Conservation (phyloP, 257 asterid genomes). For the Scutellaria galericulata region DNA sequence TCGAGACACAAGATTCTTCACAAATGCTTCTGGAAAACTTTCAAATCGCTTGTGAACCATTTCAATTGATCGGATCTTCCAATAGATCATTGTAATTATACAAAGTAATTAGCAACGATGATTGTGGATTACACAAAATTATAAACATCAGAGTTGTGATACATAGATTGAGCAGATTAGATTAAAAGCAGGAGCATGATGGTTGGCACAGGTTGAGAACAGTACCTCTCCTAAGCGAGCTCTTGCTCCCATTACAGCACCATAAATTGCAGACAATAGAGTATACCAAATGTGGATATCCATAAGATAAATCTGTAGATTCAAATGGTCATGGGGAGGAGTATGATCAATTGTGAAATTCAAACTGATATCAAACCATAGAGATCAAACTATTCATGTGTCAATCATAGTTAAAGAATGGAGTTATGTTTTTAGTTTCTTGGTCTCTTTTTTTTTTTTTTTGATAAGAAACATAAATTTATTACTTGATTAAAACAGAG, state of each 20-base stretch:
- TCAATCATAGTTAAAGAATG: no score
- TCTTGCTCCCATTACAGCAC: conserved; percentile 98
- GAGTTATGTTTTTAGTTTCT: no score
- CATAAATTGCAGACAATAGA: conserved; percentile 87
- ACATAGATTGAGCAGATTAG: conserved; percentile 12
- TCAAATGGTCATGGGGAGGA: conserved; percentile 27
- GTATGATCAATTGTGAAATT: background rate
- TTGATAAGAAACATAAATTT: no score
- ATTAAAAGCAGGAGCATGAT: conserved; percentile 5
- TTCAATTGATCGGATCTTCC: conserved; percentile 91
- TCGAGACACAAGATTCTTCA: conserved; percentile 76
- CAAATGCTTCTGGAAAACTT: conserved; percentile 97
- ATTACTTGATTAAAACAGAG: no score
- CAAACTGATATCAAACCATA: background rate
- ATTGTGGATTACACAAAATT: conserved; percentile 20
- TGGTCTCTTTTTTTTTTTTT: no score
- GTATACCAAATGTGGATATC: conserved; percentile 97
- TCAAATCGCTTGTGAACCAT: conserved; percentile 98
- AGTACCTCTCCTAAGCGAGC: conserved; percentile 94
- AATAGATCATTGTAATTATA: conserved; percentile 36
- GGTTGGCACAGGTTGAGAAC: conserved; percentile 30
- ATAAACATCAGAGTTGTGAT: background rate
- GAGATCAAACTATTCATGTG: background rate
- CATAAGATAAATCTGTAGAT: conserved; percentile 84
- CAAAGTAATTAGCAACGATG: conserved; percentile 9